Base-by-base conservation (phyloP, 179 eudicot species). In the Drosera spatulata region DNA sequence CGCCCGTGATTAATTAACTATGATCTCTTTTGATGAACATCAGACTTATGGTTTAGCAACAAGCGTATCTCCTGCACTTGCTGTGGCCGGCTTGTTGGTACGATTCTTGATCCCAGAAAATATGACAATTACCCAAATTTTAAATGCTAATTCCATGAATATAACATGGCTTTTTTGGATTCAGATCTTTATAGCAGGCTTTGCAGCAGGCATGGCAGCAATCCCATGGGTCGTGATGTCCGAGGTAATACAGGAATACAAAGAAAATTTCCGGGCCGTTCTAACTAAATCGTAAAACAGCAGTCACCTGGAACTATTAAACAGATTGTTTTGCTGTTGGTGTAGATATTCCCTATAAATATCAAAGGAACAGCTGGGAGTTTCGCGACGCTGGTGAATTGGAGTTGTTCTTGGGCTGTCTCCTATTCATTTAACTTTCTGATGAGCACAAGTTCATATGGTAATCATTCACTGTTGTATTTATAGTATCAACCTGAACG, bases 201-300 rank as follows among this genome's bases (percentile, higher is more conserved):
- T 82, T 60, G 78, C 95, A 40, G 73, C 72, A 11, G 97, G 97
- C 47, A 77, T 85, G 88, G 97, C 95, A 70, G 83, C 91, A 39
- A 81, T 86, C 68, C 97, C 91, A 45, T 89, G 95, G 95, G 86
- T 89, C 44, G 79, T 89, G 14, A 84, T 88, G 96, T 88, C 96
- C 37, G 96, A 88, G 96, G 96, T 88, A 72, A 74, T 41, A 6
- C 15, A 2, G 3, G 10, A 33, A 22, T 22, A 22, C 33, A 22
- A 22, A 22, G 33, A 22, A 22, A 22, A 22, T 22, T 22, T 22
- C 33, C 33, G 33, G 33, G 33, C 33, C 33, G 33, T 22, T 22
- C 33, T 22, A 22, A 22, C 33, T 22, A 22, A 22, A 22, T 22
- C 33, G 33, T 22, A 22, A 22, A 22, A 22, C 33, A 22, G 33